Base-by-base conservation (phyloP, 1,284 basidiomycete genomes). In the Trichosporon coremiiforme region DNA sequence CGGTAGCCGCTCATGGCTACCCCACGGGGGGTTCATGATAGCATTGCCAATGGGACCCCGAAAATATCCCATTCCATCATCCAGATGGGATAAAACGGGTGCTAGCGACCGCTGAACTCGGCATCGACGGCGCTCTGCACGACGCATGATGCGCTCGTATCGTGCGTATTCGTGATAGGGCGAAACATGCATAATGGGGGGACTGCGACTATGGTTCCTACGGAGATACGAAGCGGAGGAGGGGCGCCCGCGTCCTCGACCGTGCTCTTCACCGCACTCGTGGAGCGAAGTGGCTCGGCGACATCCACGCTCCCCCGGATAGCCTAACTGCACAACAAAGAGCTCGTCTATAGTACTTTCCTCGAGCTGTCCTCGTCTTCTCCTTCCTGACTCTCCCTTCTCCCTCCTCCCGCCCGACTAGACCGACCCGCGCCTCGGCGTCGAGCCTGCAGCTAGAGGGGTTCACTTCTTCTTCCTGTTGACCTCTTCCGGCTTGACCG, bases 401-500 rank as follows among this genome's bases (percentile, higher is more conserved):
- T 31, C 33, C n/a, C n/a, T 2, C 9, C 29, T 15, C 31, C 25
- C 17, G n/a, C n/a, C n/a, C n/a, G n/a, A 31, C 35, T 22, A 57
- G 17, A 36, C 12, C 22, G 33, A 66, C 65, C n/a, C 55, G 31
- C 57, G 57, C 29, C 57, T 33, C 13, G 17, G 29, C 57, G 29
- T 17, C 13, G 31, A 5, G 15, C 29, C 57, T 8, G 57, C 15
- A 5, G 17, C 47, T 22, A 7, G 6, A 53, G 20, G 29, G 57
- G 57, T 60, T 60, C 57, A 70, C 74, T 75, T 75, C 65, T 74
- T 73, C 76, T 83, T 83, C 69, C 79, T 77, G 85, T 89, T 91
- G 71, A 94, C 90, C 83, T 95, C 93, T 9, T 94, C 92, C 62
- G 93, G 91, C 85, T 93, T 93, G 84, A 92, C 92, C 15, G 90